Evolutionary conservation across 225 moss, liverwort and hornwort genomes (phyloP), one percentile per base, ranked within the genome.

Genomic region (Sphagnum contortum): DNA sequence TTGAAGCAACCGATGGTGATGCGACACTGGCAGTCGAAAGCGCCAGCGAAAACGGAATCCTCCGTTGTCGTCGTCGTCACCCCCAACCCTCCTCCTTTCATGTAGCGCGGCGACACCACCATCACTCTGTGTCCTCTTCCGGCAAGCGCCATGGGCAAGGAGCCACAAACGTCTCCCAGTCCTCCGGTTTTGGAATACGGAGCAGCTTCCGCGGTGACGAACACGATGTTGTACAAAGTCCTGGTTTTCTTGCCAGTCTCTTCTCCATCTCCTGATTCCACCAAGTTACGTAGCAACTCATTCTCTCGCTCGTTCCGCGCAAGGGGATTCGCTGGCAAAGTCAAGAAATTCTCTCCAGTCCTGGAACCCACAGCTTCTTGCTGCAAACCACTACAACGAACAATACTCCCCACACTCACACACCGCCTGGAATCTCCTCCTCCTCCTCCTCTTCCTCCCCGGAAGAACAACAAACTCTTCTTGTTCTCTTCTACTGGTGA

Each of bases 181-280:
- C 96, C 96, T 3, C 96, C 96, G 0, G 92, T 92, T 65, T 98
- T 98, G 5, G 96, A 98, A 69, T 98, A 98, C 0, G 96, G 96
- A 44, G 90, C 90, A 29, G 91, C 96, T 73, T 98, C 96, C 2
- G 96, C 81, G 4, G 96, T 79, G 0, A 98, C 96, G 63, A 98
- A 89, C 5, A 98, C 69, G 64, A 98, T 74, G 69, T 92, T 98
- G 74, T 88, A 82, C 48, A 90, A 74, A 62, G 80, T 87, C 50
- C 55, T 76, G 44, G 96, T 88, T 4, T 81, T 77, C 64, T 74
- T 98, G 44, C 84, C 90, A 4, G 12, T 58, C 3, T 68, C 70
- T 53, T 82, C 90, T 0, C 80, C 73, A 7, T 78, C 7, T 6
- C 7, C 9, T 52, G 6, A 6, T 9, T 5, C 71, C 1, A 75